Percentiles rank a stretch among this genome's conserved stretches.
Conservation (phyloP, 2,329 filamentous ascomycete species). For the Sporothrix pallida region DNA sequence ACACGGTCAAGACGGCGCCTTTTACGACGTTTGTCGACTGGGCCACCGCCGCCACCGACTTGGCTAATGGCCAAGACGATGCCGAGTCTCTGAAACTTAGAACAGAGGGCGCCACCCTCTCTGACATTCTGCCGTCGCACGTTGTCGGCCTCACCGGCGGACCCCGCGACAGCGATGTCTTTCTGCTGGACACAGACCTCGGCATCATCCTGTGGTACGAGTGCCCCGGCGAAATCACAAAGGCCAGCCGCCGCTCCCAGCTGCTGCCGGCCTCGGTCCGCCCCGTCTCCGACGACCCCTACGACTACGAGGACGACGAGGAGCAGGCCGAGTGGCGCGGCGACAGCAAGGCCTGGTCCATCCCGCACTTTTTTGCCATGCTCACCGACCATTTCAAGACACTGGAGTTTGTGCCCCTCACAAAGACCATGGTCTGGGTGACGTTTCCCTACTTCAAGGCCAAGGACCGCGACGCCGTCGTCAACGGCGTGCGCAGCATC, state of each 20-base stretch:
- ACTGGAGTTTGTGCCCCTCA: conserved; percentile 39
- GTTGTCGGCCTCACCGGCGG: conserved; percentile 35
- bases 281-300: conserved; percentile 36
- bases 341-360: conserved; percentile 40
- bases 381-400: conserved; percentile 40
- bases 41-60: background rate
- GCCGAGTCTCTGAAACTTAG: background rate
- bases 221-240: conserved; percentile 22
- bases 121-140: conserved; percentile 32
- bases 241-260: background rate
- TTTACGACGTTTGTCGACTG: conserved; percentile 16
- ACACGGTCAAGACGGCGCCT: conserved; percentile 10
- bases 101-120: conserved; percentile 25
- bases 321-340: conserved; percentile 41
- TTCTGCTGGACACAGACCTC: conserved; percentile 35
- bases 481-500: conserved; percentile 40
- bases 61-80: background rate
- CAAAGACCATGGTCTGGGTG: conserved; percentile 35
- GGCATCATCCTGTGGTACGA: conserved; percentile 36
- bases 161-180: conserved; percentile 14
- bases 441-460: conserved; percentile 38
- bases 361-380: conserved; percentile 42
- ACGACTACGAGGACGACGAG: conserved; percentile 39
- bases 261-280: conserved; percentile 23
- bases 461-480: conserved; percentile 35